phyloP scores from a whole-genome alignment of 179 eudicot genomes.

The Drosera spatulata region DNA sequence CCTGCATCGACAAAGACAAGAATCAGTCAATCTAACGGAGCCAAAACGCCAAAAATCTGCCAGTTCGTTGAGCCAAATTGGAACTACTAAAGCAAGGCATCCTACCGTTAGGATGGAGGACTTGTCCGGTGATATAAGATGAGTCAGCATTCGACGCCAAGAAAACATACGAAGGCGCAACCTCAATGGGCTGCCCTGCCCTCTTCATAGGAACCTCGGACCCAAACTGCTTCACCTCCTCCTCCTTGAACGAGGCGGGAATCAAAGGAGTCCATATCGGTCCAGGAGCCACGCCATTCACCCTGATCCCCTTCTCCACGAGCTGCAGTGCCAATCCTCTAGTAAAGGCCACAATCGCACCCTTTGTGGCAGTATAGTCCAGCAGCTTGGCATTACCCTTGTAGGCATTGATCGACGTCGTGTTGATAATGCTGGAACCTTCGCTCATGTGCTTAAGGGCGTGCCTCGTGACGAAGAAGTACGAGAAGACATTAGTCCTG shows the following conservation, averaged over 20 bases:
- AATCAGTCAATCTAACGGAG: constrained; percentile 3
- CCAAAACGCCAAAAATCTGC: constrained; percentile 34
- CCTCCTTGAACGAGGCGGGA: constrained; percentile 48
- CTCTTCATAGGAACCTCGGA: constrained; percentile 65
- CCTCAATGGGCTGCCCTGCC: constrained; percentile 76
- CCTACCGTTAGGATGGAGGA: constrained; percentile 86
- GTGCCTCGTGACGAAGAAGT: constrained; percentile 71
- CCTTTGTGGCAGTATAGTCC: constrained; percentile 63
- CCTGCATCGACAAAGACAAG: constrained; percentile 20
- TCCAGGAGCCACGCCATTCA: constrained; percentile 85
- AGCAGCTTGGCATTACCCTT: constrained; percentile 48
- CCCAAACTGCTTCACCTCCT: constrained; percentile 46
- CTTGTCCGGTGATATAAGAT: constrained; percentile 83
- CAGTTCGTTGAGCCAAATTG: background rate
- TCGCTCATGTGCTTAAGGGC: constrained; percentile 75
- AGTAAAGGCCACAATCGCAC: constrained; percentile 35
- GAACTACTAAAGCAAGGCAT: constrained; percentile 3
- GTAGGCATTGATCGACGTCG: constrained; percentile 74
- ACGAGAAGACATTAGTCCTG: constrained; percentile 70
- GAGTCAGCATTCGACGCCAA: constrained; percentile 63
- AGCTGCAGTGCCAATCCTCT: constrained; percentile 66
- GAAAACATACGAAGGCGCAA: constrained; percentile 80
- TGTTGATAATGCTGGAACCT: constrained; percentile 68
- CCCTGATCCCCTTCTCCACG: constrained; percentile 51
- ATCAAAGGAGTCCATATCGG: constrained; percentile 86